Conservation (phyloP, 1,284 basidiomycete species). For the Malassezia pachydermatis region DNA sequence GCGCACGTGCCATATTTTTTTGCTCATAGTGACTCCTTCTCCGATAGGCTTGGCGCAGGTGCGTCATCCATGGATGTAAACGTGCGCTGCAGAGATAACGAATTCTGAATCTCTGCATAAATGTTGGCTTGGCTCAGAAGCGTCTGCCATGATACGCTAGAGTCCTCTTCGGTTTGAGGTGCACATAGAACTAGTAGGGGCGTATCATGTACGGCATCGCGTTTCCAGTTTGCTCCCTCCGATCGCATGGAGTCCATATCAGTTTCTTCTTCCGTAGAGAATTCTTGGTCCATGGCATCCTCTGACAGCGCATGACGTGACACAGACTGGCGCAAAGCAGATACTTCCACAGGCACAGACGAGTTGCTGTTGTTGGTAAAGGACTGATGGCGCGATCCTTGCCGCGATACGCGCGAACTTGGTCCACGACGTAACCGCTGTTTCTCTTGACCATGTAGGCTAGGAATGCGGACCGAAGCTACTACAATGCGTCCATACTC, state of each 20-base stretch:
- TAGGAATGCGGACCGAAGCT: not conserved
- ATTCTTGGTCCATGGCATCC: constrained; percentile 2
- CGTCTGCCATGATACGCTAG: not conserved
- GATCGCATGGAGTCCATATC: constrained; percentile 10
- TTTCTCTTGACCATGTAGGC: not conserved
- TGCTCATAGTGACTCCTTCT: no score
- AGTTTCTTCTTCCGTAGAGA: constrained; percentile 18
- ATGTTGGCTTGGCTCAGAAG: constrained; percentile 6
- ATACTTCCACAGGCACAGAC: not conserved
- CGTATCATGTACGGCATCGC: not conserved
- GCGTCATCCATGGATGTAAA: no score
- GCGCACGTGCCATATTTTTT: no score
- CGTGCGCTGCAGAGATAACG: no score
- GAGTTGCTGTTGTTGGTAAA: not conserved
- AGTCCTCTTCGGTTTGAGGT: not conserved
- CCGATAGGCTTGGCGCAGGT: no score
- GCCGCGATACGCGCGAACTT: constrained; percentile 1
- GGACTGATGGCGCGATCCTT: constrained; percentile 1
- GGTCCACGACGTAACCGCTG: not conserved
- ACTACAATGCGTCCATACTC: constrained; percentile 12
- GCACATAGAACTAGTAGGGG: constrained; percentile 10
- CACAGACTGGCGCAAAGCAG: not conserved
- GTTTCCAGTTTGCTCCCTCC: not conserved
- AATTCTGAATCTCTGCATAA: not conserved
- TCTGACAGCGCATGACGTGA: not conserved